Evolutionary conservation across 192 early-diverging fungal species (phyloP), one percentile per base, ranked within the genome.

Genomic region (Phlyctochytrium arcticum): DNA sequence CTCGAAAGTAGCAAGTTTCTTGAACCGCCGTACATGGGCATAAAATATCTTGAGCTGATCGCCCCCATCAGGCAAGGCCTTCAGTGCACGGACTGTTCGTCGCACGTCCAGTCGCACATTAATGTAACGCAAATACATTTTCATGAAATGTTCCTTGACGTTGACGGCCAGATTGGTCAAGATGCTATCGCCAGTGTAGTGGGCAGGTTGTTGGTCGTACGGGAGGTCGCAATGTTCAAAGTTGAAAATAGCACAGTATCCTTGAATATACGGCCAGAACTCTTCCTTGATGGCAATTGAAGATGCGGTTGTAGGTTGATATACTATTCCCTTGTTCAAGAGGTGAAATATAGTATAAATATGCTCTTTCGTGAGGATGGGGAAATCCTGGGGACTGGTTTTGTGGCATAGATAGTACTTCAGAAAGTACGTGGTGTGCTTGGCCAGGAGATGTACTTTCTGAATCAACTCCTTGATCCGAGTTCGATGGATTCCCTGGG

Each of bases 121-220:
- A 27, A 24, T 57, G 36, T 57, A 8, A 23, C 5, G 26, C 9
- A 5, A 27, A 23, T 57, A 33, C 56, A 34, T 62, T 31, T 65
- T 12, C 12, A 60, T 6, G 36, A 44, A 59, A 46, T 65, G 58
- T 32, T 37, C 36, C 36, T 65, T 21, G 3, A 60, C 54, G 37
- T 33, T 60, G 5, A 36, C 32, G 15, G 19, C 57, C 5, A 65
- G 24, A 32, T 65, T 65, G 48, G 62, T 58, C 19, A 65, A 29
- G 19, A 65, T 65, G 5, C 26, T 65, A 4, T 30, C 9, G 3
- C 29, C 36, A n/a, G 32, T 23, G 21, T 65, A 65, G 51, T 65
- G 12, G 10, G 26, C 26, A 9, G 35, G 10, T 33, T 57, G 56
- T 57, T 57, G 56, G 19, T 57, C 56, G 37, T 57, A 53, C 26